Percentiles rank a stretch among this genome's conserved stretches.
phyloP scores from a whole-genome alignment of 106 monocot species.

The Dendrobium officinale region DNA sequence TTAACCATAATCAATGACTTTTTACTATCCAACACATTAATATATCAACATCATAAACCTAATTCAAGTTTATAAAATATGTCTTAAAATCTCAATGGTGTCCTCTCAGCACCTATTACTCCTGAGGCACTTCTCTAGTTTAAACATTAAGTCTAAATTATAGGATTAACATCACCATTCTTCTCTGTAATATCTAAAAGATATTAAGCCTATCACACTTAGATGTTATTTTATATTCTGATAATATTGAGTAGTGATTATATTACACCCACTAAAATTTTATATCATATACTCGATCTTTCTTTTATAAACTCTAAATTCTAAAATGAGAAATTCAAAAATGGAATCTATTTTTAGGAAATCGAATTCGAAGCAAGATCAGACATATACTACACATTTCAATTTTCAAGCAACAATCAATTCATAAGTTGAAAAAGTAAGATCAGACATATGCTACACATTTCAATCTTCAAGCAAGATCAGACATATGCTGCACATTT shows the following conservation, averaged over 20 bases:
- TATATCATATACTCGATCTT: no score
- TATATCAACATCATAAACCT: not conserved
- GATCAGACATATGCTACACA: not conserved
- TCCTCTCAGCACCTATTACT: not conserved
- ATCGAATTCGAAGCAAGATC: not conserved
- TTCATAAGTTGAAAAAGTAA: not conserved
- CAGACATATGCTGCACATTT: not conserved
- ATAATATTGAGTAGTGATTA: not conserved
- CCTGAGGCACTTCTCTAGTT: not conserved
- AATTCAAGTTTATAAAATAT: not conserved
- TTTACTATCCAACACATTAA: not conserved
- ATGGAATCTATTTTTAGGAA: not conserved
- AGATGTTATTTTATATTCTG: not conserved
- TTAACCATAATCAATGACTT: not conserved
- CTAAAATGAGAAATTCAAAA: not conserved
- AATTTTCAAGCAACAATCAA: not conserved
- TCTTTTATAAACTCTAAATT: no score
- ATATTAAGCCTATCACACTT: not conserved
- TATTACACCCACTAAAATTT: no score
- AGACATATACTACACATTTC: not conserved
- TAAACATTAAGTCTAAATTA: not conserved
- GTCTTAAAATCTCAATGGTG: not conserved
- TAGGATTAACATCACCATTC: not conserved
- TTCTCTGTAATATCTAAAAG: not conserved
- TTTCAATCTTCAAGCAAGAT: not conserved